Conservation (phyloP, 805 yeast genomes). For the Candida jianshihensis region DNA sequence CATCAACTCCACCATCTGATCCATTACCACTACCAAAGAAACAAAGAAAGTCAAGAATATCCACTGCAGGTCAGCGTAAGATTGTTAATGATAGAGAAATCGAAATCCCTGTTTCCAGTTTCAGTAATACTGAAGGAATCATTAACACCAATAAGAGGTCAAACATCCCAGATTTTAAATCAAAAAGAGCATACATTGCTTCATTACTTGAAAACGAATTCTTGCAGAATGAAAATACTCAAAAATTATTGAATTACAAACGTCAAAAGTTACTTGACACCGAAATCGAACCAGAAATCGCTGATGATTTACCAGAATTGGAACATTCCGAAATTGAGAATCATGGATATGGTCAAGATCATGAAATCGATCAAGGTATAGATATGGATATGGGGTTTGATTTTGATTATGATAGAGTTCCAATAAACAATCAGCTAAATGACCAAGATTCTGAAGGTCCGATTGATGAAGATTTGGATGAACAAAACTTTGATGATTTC, state of each 20-base stretch:
- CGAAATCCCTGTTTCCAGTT: slow-evolving; percentile 18
- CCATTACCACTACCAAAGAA: slow-evolving; percentile 5
- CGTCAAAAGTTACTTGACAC: slow-evolving; percentile 13
- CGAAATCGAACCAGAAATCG: slow-evolving; percentile 11
- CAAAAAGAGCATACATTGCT: slow-evolving; percentile 17
- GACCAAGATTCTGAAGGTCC: no score
- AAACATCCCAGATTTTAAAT: slow-evolving; percentile 5
- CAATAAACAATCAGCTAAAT: slow-evolving; percentile 1
- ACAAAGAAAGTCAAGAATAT: slow-evolving; percentile 7
- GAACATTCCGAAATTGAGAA: slow-evolving; percentile 14
- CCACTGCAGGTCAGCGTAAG: slow-evolving; percentile 14
- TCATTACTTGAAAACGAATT: slow-evolving; percentile 10
- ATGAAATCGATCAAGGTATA: slow-evolving; percentile 10
- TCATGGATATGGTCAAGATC: background rate
- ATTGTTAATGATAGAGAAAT: slow-evolving; percentile 19
- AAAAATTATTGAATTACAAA: slow-evolving; percentile 11
- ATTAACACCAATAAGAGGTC: background rate
- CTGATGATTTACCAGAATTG: slow-evolving; percentile 16
- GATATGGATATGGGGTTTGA: slow-evolving; percentile 22
- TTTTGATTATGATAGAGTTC: slow-evolving; percentile 19
- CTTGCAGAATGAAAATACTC: slow-evolving; percentile 12
- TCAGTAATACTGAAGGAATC: slow-evolving; percentile 13
- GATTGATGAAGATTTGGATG: slow-evolving; percentile 10
- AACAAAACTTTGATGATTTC: slow-evolving; percentile 15
- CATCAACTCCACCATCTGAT: slow-evolving; percentile 1